Conservation (phyloP, 352 stramenopile species). For the Phytophthora palmivora region DNA sequence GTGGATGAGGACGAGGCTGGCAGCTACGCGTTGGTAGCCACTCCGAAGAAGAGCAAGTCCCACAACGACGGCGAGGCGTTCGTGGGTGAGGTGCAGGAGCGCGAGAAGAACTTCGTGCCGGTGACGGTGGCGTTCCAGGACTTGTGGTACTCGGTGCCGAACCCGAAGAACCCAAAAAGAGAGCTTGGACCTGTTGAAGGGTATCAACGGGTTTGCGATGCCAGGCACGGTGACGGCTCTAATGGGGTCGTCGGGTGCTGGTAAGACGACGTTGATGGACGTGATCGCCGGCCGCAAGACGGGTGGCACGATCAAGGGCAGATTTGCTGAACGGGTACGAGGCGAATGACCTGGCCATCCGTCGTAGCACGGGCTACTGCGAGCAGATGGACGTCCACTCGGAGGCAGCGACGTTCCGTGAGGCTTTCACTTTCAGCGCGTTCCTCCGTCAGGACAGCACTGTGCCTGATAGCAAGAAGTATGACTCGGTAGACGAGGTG, state of each 20-base stretch:
- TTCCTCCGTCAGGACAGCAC: constrained; percentile 38
- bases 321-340: constrained; percentile 49
- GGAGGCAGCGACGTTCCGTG: constrained; percentile 81
- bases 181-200: constrained; percentile 71
- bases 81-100: too few species aligned
- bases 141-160: too few species aligned
- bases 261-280: constrained; percentile 16
- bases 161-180: too few species aligned
- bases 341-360: constrained; percentile 42
- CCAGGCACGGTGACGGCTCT: constrained; percentile 84
- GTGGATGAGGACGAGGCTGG: too few species aligned
- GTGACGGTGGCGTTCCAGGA: too few species aligned
- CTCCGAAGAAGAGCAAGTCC: too few species aligned
- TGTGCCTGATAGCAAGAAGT: too few species aligned
- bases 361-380: constrained; percentile 46
- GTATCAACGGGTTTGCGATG: constrained; percentile 47
- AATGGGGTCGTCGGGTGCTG: background rate
- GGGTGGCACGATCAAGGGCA: constrained; percentile 47
- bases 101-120: too few species aligned
- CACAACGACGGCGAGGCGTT: too few species aligned
- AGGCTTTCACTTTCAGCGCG: constrained; percentile 87
- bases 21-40: too few species aligned
- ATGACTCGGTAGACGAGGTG: constrained; percentile 36
- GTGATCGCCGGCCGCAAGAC: constrained; percentile 88
- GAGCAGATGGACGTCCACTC: constrained; percentile 88